phyloP scores from a whole-genome alignment of 331 rosid genomes.

The Malus hybrid region DNA sequence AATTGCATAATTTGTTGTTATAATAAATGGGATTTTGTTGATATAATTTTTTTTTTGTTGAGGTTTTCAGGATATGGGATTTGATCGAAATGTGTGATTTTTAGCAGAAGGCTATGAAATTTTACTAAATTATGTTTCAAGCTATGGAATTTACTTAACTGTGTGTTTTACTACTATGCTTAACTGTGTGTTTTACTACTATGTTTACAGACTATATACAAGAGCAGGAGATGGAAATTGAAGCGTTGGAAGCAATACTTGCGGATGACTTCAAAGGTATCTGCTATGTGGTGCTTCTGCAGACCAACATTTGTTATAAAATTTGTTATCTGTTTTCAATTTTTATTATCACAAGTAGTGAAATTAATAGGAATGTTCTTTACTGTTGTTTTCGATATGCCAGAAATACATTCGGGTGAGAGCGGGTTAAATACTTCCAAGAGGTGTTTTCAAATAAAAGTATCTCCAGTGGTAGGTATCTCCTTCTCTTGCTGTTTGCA shows the following conservation, averaged over 20 bases:
- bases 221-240: constrained; percentile 97
- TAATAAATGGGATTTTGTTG: background rate
- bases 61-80: background rate
- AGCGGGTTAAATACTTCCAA: constrained; percentile 78
- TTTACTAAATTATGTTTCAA: background rate
- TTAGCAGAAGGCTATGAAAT: background rate
- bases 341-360: background rate
- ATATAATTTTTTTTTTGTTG: background rate
- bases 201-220: constrained; percentile 47
- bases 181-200: background rate
- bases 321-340: background rate
- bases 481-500: background rate
- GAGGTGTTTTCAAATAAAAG: constrained; percentile 64
- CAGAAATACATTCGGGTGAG: constrained; percentile 93
- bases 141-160: background rate
- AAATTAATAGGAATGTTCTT: constrained; percentile 14
- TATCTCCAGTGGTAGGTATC: constrained; percentile 61
- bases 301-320: background rate
- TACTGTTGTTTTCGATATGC: constrained; percentile 18
- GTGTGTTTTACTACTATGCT: background rate
- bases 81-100: background rate
- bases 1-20: background rate
- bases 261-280: constrained; percentile 95
- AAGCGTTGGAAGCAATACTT: constrained; percentile 96
- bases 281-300: background rate